Base-by-base conservation (phyloP, 148 eudicot species). In the Suaeda aralocaspica region DNA sequence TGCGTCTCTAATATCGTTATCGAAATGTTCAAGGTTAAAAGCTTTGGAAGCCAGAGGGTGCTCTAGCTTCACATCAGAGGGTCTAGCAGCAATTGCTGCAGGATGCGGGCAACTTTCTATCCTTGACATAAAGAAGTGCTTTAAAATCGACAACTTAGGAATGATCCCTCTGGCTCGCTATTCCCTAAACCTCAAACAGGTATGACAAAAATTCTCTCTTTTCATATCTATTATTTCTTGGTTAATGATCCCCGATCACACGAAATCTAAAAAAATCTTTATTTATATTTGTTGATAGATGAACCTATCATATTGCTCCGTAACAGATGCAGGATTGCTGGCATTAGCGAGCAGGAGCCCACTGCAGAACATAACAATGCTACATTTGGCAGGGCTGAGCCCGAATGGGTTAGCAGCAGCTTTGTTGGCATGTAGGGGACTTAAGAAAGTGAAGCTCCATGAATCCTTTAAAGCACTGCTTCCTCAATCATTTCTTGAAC, bases 401-500 rank as follows among this genome's bases (percentile, higher is more conserved):
- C 90, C 92, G 1, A 72, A 74, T 49, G 97, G 97, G 67, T 75
- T 92, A 33, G 84, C 84, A 28, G 86, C 89, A 68, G 86, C 92
- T 59, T 80, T 92, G 42, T 69, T 92, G 71, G 90, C 90, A 18
- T 89, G 95, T 70, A 86, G 90, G 53, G 89, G 89, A 36, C 82
- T 92, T 25, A 87, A 82, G 21, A 92, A 92, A 69, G 89, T 86
- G 68, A 92, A 89, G 84, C 95, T 92, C 55, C 92, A 89, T 13
- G 53, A 81, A 1, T 78, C 82, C 46, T 84, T 92, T 56, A 89
- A 65, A 72, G 59, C 90, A 0, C 59, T 79, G 75, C 67, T 92
- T 49, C 97, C 95, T 10, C 74, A 67, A 48, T 63, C 60, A 29
- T 83, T 92, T 62, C 56, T 89, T 22, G 75, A 83, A 9, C 92